phyloP scores from a whole-genome alignment of 2,329 filamentous ascomycete species.

The Zymoseptoria passerinii region DNA sequence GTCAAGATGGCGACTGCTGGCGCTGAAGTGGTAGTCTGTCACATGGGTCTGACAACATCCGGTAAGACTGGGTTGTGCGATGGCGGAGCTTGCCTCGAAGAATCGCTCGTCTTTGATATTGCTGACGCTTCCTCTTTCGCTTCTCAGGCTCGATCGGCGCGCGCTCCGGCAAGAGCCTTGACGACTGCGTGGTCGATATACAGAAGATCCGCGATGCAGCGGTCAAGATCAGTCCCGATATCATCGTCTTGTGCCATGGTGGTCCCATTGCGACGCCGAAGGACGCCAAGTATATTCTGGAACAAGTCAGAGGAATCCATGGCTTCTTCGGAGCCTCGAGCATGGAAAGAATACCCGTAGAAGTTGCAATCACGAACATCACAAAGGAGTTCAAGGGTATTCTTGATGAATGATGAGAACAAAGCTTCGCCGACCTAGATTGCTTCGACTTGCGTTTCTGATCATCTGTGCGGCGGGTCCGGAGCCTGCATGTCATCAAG shows the following conservation, averaged over 20 bases:
- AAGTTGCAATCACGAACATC: slow-evolving; percentile 54
- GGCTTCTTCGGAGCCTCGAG: slow-evolving; percentile 64
- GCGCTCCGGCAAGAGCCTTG: slow-evolving; percentile 51
- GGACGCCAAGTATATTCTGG: slow-evolving; percentile 56
- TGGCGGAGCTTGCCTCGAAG: too few relatives aligned
- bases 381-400: slow-evolving; percentile 46
- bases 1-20: slow-evolving; percentile 55
- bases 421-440: not conserved
- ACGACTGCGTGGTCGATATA: slow-evolving; percentile 54
- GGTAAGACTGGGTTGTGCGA: slow-evolving; percentile 24
- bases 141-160: slow-evolving; percentile 59
- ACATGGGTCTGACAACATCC: slow-evolving; percentile 59
- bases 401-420: slow-evolving; percentile 4
- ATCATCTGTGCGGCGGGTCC: not conserved
- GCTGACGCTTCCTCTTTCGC: too few relatives aligned
- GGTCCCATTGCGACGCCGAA: slow-evolving; percentile 57
- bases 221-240: slow-evolving; percentile 44
- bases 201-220: slow-evolving; percentile 58
- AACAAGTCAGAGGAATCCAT: slow-evolving; percentile 54
- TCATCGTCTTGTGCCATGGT: slow-evolving; percentile 63
- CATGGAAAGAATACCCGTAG: slow-evolving; percentile 62
- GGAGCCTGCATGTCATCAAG: not conserved
- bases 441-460: not conserved
- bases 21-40: slow-evolving; percentile 59
- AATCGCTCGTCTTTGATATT: too few relatives aligned